Percentiles rank a stretch among this genome's conserved stretches.
These are phyloP conservation scores for Xylariaceae sp. DNA, from an alignment of 2,329 filamentous ascomycete species.

Conservation along the genomic window DNA sequence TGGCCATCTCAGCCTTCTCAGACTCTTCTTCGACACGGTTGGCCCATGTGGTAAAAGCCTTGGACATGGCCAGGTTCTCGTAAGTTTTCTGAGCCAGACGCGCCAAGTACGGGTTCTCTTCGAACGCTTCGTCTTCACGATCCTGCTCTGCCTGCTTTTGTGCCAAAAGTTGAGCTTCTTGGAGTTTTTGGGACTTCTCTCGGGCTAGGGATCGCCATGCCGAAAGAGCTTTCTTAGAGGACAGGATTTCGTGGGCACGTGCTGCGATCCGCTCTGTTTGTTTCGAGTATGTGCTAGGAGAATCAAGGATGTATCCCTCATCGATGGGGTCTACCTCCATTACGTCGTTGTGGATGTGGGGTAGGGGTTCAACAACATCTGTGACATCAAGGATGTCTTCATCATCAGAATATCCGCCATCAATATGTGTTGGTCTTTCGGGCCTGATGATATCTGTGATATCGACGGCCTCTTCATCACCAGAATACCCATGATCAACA, in stretches of 20 bases:
- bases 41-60: conserved; percentile 29
- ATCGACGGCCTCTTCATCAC: conserved; percentile 16
- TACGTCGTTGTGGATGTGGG: too few species aligned
- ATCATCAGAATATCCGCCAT: too few species aligned
- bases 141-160: conserved; percentile 6
- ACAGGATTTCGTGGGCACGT: conserved; percentile 26
- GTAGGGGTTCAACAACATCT: too few species aligned
- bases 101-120: conserved; percentile 23
- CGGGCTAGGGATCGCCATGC: conserved; percentile 24
- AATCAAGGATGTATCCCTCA: conserved; percentile 19
- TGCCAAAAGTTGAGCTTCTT: conserved; percentile 13
- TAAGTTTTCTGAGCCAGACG: conserved; percentile 27
- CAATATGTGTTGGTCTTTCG: too few species aligned
- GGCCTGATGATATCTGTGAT: not conserved
- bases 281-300: conserved; percentile 28
- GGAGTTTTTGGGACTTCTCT: conserved; percentile 16
- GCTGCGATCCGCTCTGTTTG: conserved; percentile 28
- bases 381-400: too few species aligned
- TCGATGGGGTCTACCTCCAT: too few species aligned
- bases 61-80: conserved; percentile 27
- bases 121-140: conserved; percentile 14
- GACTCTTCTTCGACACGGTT: conserved; percentile 29
- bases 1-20: conserved; percentile 26
- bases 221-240: conserved; percentile 21
- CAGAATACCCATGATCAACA: conserved; percentile 30